Evolutionary conservation across 352 stramenopile genomes (phyloP).

Genomic region (Elongisporangium senticosum): DNA sequence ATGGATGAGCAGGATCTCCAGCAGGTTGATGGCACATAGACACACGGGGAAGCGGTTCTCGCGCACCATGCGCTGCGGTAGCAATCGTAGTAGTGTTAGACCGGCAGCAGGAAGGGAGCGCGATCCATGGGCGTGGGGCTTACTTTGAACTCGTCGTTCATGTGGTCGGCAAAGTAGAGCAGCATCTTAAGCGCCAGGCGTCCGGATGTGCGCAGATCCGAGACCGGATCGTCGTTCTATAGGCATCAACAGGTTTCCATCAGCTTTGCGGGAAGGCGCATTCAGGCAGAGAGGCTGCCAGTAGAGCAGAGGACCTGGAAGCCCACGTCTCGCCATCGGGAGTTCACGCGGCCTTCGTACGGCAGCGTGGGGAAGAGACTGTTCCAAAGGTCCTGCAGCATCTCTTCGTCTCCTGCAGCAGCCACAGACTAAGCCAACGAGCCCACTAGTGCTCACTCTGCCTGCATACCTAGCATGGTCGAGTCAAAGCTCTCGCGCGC

Average conservation of each 20-base stretch:
- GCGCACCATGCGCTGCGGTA: constrained; percentile 44
- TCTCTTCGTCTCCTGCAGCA: constrained; percentile 46
- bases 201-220: constrained; percentile 54
- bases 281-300: neutral
- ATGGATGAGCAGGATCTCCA: constrained; percentile 64
- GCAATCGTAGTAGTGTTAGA: neutral
- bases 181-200: constrained; percentile 58
- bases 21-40: constrained; percentile 52
- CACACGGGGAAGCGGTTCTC: constrained; percentile 73
- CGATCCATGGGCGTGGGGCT: neutral
- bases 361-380: constrained; percentile 56
- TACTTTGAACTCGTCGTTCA: constrained; percentile 70
- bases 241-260: neutral
- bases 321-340: constrained; percentile 55
- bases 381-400: constrained; percentile 60
- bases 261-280: neutral
- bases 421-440: constrained; percentile 3
- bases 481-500: constrained; percentile 55
- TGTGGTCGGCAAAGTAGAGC: constrained; percentile 58
- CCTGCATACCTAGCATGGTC: constrained; percentile 22
- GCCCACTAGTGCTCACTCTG: neutral
- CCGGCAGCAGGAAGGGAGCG: neutral
- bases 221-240: constrained; percentile 59
- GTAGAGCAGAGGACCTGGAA: constrained; percentile 55
- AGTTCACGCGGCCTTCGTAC: constrained; percentile 59